Base-by-base conservation (phyloP, 1,284 basidiomycete species). In the Sporisorium reilianum region DNA sequence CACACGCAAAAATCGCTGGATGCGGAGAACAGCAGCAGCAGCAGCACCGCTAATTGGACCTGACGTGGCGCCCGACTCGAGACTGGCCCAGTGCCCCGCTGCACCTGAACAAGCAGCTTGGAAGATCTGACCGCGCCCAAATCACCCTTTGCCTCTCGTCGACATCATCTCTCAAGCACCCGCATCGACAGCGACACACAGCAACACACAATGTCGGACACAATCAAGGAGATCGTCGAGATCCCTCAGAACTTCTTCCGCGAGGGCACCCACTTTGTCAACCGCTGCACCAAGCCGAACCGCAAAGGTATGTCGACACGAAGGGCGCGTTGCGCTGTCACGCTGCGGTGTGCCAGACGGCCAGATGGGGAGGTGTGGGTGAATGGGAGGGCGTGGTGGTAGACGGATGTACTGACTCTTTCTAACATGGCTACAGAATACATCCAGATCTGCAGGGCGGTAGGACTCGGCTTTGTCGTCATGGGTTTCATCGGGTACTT, bases 131-230 rank as follows among this genome's bases (percentile, higher is more conserved):
- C 23, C 46, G 49, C 57, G 23, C 56, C 48, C 2, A 34, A 16
- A 14, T 16, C 45, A n/a, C 28, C 30, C 20, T 28, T 20, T 36
- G 36, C 10, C 14, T 23, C 52, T 30, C 49, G n/a, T n/a, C n/a
- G n/a, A n/a, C n/a, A n/a, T n/a, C n/a, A n/a, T n/a, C n/a, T n/a
- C n/a, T n/a, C n/a, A n/a, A n/a, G n/a, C n/a, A n/a, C n/a, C n/a
- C n/a, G n/a, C n/a, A n/a, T n/a, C n/a, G n/a, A n/a, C n/a, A n/a
- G n/a, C n/a, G n/a, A n/a, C n/a, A n/a, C n/a, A n/a, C n/a, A n/a
- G n/a, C n/a, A n/a, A n/a, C n/a, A n/a, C n/a, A n/a, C n/a, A n/a
- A 94, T 94, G 92, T 93, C 93, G 72, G 94, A 96, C 85, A 93
- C 93, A 87, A 85, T 97, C 79, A 91, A 90, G 85, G 96, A 98